Conservation (phyloP, 2,329 filamentous ascomycete genomes). For the Drechmeria coniospora region DNA sequence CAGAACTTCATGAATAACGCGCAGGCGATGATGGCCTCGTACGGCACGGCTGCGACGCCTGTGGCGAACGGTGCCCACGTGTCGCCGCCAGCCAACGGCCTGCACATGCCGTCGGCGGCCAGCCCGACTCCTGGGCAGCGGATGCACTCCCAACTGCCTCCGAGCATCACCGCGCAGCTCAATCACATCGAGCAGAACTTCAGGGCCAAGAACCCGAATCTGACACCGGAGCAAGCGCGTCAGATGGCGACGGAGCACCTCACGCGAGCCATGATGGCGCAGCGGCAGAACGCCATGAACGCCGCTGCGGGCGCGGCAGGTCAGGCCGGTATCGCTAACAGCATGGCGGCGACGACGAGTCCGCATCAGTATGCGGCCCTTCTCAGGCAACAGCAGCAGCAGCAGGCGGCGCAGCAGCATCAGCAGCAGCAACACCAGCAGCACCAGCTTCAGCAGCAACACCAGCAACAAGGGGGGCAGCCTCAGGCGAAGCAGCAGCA, state of each 20-base stretch:
- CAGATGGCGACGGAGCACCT: constrained; percentile 36
- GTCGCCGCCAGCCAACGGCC: constrained; percentile 27
- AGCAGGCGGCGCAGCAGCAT: constrained; percentile 19
- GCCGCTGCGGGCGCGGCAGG: constrained; percentile 34
- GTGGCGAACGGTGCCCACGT: constrained; percentile 27
- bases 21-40: constrained; percentile 36
- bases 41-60: constrained; percentile 18
- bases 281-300: constrained; percentile 37
- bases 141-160: constrained; percentile 27
- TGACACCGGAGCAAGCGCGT: constrained; percentile 32
- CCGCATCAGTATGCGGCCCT: constrained; percentile 46
- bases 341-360: constrained; percentile 31
- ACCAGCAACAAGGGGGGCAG: constrained; percentile 7
- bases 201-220: constrained; percentile 32
- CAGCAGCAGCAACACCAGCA: constrained; percentile 12
- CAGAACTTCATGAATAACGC: constrained; percentile 37
- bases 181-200: constrained; percentile 36
- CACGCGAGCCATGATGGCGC: constrained; percentile 30
- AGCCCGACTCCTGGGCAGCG: constrained; percentile 24
- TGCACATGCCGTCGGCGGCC: constrained; percentile 30
- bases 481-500: constrained; percentile 4
- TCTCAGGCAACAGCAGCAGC: constrained; percentile 40
- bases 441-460: constrained; percentile 15
- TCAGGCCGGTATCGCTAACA: constrained; percentile 32
- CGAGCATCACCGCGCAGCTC: constrained; percentile 32